Base-by-base conservation (phyloP, 331 rosid species). In the Malus hybrid region DNA sequence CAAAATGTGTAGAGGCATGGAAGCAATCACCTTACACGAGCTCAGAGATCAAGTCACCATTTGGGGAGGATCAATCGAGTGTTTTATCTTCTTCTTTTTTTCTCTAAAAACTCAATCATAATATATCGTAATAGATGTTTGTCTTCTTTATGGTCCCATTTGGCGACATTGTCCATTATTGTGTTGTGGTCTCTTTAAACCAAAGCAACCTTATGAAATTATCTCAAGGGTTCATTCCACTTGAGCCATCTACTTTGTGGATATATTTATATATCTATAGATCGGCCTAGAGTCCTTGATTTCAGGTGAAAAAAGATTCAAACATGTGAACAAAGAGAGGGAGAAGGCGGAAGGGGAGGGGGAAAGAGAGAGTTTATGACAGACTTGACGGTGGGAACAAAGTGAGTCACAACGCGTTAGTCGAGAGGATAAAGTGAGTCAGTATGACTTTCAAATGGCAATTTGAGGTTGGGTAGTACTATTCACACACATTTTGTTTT, bases 111-210 rank as follows among this genome's bases (percentile, higher is more conserved):
- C 3, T 42, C 14, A 42, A 42, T 42, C 48, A 42, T 42, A 42
- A 42, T 42, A 42, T 10, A 42, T 42, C 3, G 48, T 14, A 10
- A 10, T 42, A 42, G 48, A 66, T 73, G 57, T 63, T 29, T 34
- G 15, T 31, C 76, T 78, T 67, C 63, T 65, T 52, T 34, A 67
- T 56, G 77, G 73, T 46, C 73, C 71, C 60, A 44, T 44, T 6
- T 27, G 79, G 70, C 50, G 76, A 69, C 78, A 59, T 29, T 14
- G 24, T 48, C 55, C 74, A 73, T 79, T 56, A 79, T 79, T 73
- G 31, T 79, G 67, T 73, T 73, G 31, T 79, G 68, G 61, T 56
- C 28, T 29, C 78, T 32, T 33, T 5, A 6, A 32, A 54, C 69
- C 77, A 73, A 73, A 60, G 69, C 77, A 73, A 39, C 44, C 60